Conservation (phyloP, 2,329 filamentous ascomycete species). For the Leptodontidium sp. region DNA sequence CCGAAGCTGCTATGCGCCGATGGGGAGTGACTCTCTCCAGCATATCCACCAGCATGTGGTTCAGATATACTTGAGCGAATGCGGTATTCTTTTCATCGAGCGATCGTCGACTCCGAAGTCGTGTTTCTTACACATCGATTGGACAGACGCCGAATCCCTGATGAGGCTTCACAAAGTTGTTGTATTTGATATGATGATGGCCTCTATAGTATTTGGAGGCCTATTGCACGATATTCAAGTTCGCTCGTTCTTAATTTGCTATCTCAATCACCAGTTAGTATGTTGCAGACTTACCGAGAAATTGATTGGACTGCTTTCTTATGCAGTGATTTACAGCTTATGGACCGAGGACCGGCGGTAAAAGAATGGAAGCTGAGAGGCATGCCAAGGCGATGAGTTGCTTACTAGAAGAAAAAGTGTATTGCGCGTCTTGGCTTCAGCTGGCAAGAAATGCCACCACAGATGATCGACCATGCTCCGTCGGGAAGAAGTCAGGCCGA, state of each 20-base stretch:
- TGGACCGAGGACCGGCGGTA: not conserved
- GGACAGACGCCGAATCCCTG: not conserved
- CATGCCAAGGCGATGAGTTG: not conserved
- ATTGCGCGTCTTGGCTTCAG: not conserved
- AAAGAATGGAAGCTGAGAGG: not conserved
- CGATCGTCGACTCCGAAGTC: not conserved
- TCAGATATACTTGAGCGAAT: constrained; percentile 5
- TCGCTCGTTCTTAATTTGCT: not conserved
- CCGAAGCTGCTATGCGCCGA: constrained; percentile 14
- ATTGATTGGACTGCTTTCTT: not conserved
- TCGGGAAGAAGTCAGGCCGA: not conserved
- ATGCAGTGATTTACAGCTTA: no score
- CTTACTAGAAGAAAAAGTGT: not conserved
- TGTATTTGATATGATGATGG: no score
- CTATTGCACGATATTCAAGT: not conserved
- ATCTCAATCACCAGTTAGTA: not conserved
- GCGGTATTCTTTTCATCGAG: not conserved
- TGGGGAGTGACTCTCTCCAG: not conserved
- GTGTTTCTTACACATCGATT: not conserved
- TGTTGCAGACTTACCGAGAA: not conserved
- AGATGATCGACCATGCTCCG: no score
- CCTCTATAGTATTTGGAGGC: no score
- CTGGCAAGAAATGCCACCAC: not conserved
- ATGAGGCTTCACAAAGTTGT: no score
- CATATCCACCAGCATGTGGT: not conserved